Evolutionary conservation across 495 filamentous ascomycete genomes (phyloP).

Genomic region (Hypoxylon lienhwacheense): DNA sequence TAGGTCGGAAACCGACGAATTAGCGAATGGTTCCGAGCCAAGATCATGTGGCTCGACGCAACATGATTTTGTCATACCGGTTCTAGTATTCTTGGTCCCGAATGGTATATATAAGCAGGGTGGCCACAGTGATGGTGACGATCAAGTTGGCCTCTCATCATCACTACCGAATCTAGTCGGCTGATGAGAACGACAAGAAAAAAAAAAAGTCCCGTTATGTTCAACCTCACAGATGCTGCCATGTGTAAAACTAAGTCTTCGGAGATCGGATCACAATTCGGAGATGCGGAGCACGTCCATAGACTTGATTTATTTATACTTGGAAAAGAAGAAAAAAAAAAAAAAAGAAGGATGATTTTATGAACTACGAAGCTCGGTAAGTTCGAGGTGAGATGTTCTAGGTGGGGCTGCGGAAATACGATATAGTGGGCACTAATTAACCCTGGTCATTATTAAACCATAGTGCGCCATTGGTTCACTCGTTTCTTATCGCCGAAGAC

Average conservation of each 20-base stretch:
- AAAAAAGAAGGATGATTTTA: background rate
- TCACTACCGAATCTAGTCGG: constrained; percentile 19
- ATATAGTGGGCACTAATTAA: no score
- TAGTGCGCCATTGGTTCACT: constrained; percentile 9
- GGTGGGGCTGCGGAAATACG: background rate
- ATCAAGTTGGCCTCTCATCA: constrained; percentile 12
- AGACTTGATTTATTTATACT: no score
- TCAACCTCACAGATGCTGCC: background rate
- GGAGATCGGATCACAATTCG: constrained; percentile 32
- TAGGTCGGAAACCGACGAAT: constrained; percentile 33
- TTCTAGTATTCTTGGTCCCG: background rate
- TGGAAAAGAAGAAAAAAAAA: no score
- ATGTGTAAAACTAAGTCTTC: background rate
- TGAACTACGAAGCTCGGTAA: constrained; percentile 6
- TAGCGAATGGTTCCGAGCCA: constrained; percentile 21
- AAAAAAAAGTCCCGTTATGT: background rate
- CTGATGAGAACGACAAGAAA: constrained; percentile 24
- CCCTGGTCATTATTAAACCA: constrained; percentile 15
- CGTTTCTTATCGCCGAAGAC: constrained; percentile 30
- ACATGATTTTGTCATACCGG: background rate
- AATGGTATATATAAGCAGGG: no score
- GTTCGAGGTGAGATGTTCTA: constrained; percentile 6
- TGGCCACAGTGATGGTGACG: background rate
- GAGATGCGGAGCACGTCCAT: constrained; percentile 16
- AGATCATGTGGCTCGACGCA: background rate